phyloP scores from a whole-genome alignment of 345 rosid species.

The Triadica sebifera region DNA sequence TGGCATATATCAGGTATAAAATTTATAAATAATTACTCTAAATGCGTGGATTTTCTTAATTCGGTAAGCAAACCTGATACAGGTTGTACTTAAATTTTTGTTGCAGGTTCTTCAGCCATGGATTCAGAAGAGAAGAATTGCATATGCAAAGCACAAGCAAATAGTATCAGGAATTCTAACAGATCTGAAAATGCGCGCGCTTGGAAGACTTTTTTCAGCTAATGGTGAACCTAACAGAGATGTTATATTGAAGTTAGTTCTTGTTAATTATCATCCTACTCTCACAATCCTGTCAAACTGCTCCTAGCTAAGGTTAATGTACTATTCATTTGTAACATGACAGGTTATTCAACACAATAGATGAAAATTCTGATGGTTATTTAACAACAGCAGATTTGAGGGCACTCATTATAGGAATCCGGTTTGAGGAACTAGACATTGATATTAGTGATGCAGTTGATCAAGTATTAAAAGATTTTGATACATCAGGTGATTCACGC shows the following conservation, averaged over 20 bases:
- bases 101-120: constrained; percentile 38
- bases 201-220: constrained; percentile 28
- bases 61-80: neutral
- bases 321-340: neutral
- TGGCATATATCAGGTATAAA: constrained; percentile 38
- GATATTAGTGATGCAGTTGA: constrained; percentile 22
- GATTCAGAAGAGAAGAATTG: constrained; percentile 40
- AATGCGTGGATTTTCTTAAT: neutral
- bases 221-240: constrained; percentile 33
- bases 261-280: neutral
- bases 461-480: constrained; percentile 36
- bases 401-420: constrained; percentile 33
- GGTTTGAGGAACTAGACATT: constrained; percentile 21
- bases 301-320: neutral
- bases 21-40: neutral
- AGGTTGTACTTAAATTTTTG: neutral
- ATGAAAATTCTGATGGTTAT: constrained; percentile 28
- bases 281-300: neutral
- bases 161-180: constrained; percentile 26
- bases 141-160: constrained; percentile 30
- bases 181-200: constrained; percentile 23
- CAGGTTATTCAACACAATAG: constrained; percentile 36
- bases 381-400: constrained; percentile 27
- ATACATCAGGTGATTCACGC: constrained; percentile 24
- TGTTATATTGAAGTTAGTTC: constrained; percentile 27